Base-by-base conservation (phyloP, 2,329 filamentous ascomycete genomes). In the Epicoccum nigrum region DNA sequence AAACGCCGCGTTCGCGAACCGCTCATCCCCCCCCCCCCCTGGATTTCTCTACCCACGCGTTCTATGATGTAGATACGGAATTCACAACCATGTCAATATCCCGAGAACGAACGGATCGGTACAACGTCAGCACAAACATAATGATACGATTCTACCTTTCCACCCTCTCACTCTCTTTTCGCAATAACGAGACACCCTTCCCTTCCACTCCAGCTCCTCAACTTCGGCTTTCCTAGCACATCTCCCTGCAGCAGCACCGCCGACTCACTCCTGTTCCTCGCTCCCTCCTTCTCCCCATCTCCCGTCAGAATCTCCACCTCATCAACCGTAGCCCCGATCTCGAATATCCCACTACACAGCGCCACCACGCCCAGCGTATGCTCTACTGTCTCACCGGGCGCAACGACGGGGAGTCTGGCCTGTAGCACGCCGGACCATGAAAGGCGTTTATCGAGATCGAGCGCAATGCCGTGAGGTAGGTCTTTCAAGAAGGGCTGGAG, bases 371-470 rank as follows among this genome's bases (percentile, higher is more conserved):
- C 89, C 4, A 95, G 74, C 1, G 81, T 79, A 17, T 89, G 78
- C 54, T 86, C 82, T 0, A 80, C 78, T n/a, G 74, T 82, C 35
- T 81, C 77, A 4, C 84, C 82, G 0, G 85, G 83, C 5, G 74
- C 72, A 1, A 96, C 69, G 6, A 83, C 67, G 0, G 88, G 85
- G 0, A 96, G 76, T 1, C 83, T 80, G 65, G 87, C 86, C 74
- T 97, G 92, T 50, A 96, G 74, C 23, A 89, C 86, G 1, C 92
- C 92, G 58, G 91, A 93, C 87, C 90, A 94, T 1, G 87, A 86
- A 45, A 96, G 82, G 57, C 91, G 90, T 65, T 90, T 86, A 33
- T 88, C 88, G 48, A 93, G 84, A 69, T 96, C 92, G 13, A 96
- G 82, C 2, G 90, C 88, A 12, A 89, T 79, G 54, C 85, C 86